Base-by-base conservation (phyloP, 352 stramenopile genomes). In the Globisporangium spiculum region DNA sequence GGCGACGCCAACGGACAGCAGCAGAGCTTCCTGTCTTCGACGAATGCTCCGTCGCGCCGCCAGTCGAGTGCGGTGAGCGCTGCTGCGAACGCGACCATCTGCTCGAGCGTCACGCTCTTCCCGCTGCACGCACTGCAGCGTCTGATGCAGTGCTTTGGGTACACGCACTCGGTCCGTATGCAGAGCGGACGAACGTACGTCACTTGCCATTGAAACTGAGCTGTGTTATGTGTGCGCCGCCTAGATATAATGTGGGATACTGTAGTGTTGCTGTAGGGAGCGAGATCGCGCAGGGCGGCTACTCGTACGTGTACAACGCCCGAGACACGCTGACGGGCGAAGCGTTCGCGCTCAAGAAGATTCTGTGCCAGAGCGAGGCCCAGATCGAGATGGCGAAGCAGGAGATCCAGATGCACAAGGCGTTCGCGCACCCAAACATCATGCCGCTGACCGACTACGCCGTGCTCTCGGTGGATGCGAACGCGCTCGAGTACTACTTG, bases 321-420 rank as follows among this genome's bases (percentile, higher is more conserved):
- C 78, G 78, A 48, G 88, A 97, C 63, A 75, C 83, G 10, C 62
- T 77, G 38, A 95, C 88, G 16, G 84, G 90, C 24, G 84, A 95
- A 53, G 63, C 74, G 50, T 96, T 94, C 59, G 91, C 91, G 60
- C 86, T 97, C 53, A 97, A 97, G 77, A 97, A 96, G 75, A 86
- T 97, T 22, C 38, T 95, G 61, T 96, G 88, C 71, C 90, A 96
- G 71, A 87, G 83, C 36, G 71, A 89, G 30, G 90, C 96, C 71
- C 91, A 97, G 73, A 79, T 87, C 64, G 77, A 89, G 52, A 73
- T 88, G 64, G 88, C 84, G 34, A 89, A 93, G 75, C 71, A 83
- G 50, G 91, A 97, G 78, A 95, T 97, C 57, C 73, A 90, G 72
- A 84, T 83, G 50, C 87, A 92, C 65, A 86, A 82, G 38, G 71